A percentile compares a stretch with the other conserved stretches of the same genome.
Evolutionary conservation across 768 basidiomycete genomes (phyloP).

Genomic region (Collybia mongolica): DNA sequence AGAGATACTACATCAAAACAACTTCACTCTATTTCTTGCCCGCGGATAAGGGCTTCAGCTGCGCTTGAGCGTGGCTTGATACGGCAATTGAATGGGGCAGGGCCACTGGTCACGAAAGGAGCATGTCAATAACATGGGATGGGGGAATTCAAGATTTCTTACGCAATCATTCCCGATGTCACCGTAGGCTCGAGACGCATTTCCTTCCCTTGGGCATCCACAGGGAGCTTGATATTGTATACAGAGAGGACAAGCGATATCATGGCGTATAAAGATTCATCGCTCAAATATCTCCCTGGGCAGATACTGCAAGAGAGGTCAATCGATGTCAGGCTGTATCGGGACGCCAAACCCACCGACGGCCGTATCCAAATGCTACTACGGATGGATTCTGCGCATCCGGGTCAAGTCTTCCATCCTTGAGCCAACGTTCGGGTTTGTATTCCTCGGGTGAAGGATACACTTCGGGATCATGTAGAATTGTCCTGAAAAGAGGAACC

Average conservation of each 20-base stretch:
- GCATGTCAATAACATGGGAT: neutral
- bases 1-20: too few species aligned
- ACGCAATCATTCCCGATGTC: neutral
- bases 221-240: neutral
- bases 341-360: neutral
- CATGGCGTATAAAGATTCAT: neutral
- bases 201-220: neutral
- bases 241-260: neutral
- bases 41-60: constrained; percentile 1
- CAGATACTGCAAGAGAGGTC: neutral
- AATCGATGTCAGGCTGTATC: neutral
- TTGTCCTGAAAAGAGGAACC: neutral
- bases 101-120: constrained; percentile 1
- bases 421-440: constrained; percentile 7
- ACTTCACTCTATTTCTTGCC: neutral
- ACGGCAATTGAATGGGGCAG: constrained; percentile 8
- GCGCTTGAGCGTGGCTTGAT: constrained; percentile 10
- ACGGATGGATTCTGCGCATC: constrained; percentile 1
- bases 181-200: neutral
- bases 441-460: constrained; percentile 1
- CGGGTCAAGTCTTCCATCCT: constrained; percentile 4
- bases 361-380: constrained; percentile 5
- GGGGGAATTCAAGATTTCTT: neutral
- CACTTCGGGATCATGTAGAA: neutral
- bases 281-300: constrained; percentile 1